Conservation (phyloP, 2,329 filamentous ascomycete species). For the Aspergillus tubingensis region DNA sequence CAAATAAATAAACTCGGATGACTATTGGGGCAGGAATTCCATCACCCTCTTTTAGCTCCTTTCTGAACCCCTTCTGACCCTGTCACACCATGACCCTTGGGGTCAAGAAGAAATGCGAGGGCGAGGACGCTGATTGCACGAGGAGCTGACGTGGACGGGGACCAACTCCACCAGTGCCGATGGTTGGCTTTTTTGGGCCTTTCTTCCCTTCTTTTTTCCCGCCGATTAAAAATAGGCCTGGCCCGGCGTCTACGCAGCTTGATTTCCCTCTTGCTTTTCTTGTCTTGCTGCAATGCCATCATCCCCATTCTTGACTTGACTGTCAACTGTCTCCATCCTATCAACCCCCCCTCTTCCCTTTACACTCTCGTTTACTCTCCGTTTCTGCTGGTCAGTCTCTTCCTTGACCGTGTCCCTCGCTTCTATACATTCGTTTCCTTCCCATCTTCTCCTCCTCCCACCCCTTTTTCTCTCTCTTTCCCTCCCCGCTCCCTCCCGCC, state of each 20-base stretch:
- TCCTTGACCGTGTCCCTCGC: not conserved
- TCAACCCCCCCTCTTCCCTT: too few species aligned
- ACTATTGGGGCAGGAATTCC: too few species aligned
- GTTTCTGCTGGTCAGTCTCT: not conserved
- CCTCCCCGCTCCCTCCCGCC: not conserved
- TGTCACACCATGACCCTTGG: constrained; percentile 1
- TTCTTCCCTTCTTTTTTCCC: not conserved
- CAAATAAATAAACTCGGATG: not conserved
- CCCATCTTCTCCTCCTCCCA: too few species aligned
- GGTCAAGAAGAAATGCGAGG: not conserved
- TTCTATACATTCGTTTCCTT: not conserved
- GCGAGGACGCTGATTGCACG: constrained; percentile 1
- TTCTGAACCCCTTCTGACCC: not conserved
- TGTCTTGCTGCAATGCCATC: not conserved
- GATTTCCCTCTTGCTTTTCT: not conserved
- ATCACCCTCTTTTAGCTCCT: too few species aligned
- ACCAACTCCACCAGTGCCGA: not conserved
- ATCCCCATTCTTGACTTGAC: not conserved
- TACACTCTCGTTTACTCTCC: not conserved
- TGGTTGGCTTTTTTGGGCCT: not conserved
- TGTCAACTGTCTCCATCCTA: not conserved
- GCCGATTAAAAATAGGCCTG: not conserved
- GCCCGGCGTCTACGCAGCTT: not conserved
- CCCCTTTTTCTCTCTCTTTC: not conserved
- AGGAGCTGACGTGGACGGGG: constrained; percentile 3